phyloP scores from a whole-genome alignment of 257 asterid genomes.

The Datura wrightii region DNA sequence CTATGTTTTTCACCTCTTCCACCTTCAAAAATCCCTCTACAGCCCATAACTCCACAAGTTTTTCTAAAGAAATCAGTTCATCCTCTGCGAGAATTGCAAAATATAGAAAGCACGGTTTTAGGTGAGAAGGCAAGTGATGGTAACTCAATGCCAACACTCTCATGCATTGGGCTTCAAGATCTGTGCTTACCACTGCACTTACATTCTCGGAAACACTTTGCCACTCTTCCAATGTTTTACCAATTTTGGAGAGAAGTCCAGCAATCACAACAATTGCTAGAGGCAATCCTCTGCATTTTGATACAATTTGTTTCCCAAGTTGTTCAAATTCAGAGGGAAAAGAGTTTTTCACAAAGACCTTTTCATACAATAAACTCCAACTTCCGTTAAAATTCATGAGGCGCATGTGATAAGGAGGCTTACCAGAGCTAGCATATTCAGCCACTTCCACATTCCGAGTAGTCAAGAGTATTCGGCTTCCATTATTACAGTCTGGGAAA shows the following conservation, averaged over 20 bases:
- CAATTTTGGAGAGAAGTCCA: constrained; percentile 24
- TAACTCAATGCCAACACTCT: constrained; percentile 25
- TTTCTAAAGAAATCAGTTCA: constrained; percentile 21
- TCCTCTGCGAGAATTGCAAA: not conserved
- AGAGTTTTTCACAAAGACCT: not conserved
- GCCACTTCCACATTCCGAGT: constrained; percentile 29
- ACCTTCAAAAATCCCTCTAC: constrained; percentile 33
- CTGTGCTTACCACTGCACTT: not conserved
- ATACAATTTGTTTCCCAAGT: constrained; percentile 30
- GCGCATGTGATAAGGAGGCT: not conserved
- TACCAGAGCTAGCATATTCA: not conserved
- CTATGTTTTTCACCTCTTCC: not conserved
- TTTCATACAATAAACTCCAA: constrained; percentile 19
- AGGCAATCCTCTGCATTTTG: constrained; percentile 31
- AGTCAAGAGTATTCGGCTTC: constrained; percentile 34
- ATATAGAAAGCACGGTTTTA: constrained; percentile 30
- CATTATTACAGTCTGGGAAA: constrained; percentile 24
- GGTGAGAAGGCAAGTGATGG: not conserved
- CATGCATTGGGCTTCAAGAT: constrained; percentile 18
- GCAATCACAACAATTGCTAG: constrained; percentile 18
- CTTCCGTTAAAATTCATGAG: constrained; percentile 21
- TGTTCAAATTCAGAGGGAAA: constrained; percentile 17
- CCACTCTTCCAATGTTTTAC: constrained; percentile 21
- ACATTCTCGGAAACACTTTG: not conserved
- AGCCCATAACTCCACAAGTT: constrained; percentile 21